These are phyloP conservation scores for Lippia alba DNA, from an alignment of 305 asterid species.

Conservation along the genomic window DNA sequence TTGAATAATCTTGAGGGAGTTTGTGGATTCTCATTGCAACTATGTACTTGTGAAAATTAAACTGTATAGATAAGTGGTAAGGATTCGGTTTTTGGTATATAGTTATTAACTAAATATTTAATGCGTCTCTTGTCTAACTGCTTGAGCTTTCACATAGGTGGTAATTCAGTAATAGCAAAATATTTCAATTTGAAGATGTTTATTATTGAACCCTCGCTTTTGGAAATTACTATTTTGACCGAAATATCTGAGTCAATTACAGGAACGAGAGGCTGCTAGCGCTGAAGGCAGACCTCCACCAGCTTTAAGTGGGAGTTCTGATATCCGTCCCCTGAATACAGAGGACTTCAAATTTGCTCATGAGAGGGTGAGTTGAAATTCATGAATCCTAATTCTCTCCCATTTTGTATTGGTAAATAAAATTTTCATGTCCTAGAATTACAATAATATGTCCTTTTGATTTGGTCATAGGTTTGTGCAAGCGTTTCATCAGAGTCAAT, in stretches of 20 bases:
- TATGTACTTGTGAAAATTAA: too few relatives aligned
- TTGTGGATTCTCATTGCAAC: too few relatives aligned
- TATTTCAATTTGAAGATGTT: too few relatives aligned
- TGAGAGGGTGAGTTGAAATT: constrained; percentile 47
- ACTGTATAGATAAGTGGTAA: too few relatives aligned
- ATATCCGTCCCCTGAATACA: constrained; percentile 53
- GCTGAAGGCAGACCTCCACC: constrained; percentile 67
- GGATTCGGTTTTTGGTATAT: too few relatives aligned
- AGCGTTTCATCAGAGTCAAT: constrained; percentile 81
- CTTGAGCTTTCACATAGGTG: too few relatives aligned
- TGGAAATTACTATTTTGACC: constrained; percentile 10
- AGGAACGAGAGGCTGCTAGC: constrained; percentile 61
- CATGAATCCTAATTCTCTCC: not conserved
- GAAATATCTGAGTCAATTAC: constrained; percentile 31
- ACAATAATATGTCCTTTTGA: not conserved
- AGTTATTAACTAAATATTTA: too few relatives aligned
- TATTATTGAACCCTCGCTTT: constrained; percentile 12
- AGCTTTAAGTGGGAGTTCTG: constrained; percentile 63
- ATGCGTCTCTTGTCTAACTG: too few relatives aligned
- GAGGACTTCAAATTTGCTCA: constrained; percentile 72
- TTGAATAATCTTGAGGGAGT: constrained; percentile 3
- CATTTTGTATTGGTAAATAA: not conserved
- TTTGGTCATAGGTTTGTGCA: constrained; percentile 63
- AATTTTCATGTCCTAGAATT: constrained; percentile 12
- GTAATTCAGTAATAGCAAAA: too few relatives aligned